phyloP scores from a whole-genome alignment of 177 flowering plant genomes.

The Vitis hybrid region DNA sequence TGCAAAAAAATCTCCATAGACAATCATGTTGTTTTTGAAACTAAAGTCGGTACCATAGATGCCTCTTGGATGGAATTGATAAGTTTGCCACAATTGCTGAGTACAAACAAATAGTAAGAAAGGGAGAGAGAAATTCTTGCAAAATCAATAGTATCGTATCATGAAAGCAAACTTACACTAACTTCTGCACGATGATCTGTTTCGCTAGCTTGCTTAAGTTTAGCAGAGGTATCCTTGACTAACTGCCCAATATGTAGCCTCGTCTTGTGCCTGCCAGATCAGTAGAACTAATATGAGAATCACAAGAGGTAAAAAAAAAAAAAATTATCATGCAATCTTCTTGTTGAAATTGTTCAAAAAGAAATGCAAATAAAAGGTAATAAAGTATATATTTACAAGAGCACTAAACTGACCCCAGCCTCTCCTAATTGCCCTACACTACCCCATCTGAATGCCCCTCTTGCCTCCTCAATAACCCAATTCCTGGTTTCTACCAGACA shows the following conservation, averaged over 20 bases:
- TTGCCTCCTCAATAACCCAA: too few relatives aligned
- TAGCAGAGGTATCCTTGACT: constrained; percentile 92
- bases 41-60: too few relatives aligned
- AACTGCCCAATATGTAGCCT: constrained; percentile 89
- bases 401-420: too few relatives aligned
- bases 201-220: constrained; percentile 95
- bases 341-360: not conserved
- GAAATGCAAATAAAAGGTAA: too few relatives aligned
- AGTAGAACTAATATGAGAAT: not conserved
- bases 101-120: not conserved
- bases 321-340: not conserved
- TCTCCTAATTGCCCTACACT: not conserved
- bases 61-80: too few relatives aligned
- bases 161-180: constrained; percentile 56
- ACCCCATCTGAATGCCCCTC: not conserved
- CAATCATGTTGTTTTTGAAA: too few relatives aligned
- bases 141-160: not conserved
- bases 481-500: too few relatives aligned
- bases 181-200: constrained; percentile 78
- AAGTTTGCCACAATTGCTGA: too few relatives aligned
- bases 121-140: constrained; percentile 1
- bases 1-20: too few relatives aligned
- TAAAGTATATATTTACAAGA: too few relatives aligned
- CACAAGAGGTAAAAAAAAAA: not conserved
- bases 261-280: constrained; percentile 73